Conservation (phyloP, 352 stramenopile species). For the Globisporangium alternatum region DNA sequence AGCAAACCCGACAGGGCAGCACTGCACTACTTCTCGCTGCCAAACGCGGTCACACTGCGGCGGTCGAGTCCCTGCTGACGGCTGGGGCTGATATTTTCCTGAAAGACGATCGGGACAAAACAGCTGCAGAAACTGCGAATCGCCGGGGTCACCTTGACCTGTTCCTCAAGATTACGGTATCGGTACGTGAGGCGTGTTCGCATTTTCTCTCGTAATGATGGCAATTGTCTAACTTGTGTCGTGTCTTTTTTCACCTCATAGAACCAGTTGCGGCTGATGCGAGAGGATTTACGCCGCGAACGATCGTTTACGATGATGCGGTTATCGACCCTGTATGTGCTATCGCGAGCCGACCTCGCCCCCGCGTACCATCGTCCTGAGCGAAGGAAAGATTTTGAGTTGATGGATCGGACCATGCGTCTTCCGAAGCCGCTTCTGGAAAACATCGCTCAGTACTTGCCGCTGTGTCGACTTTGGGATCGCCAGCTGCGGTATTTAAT, state of each 20-base stretch:
- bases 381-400: slow-evolving; percentile 39
- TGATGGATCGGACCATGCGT: slow-evolving; percentile 68
- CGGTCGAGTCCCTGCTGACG: slow-evolving; percentile 76
- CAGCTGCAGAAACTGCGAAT: slow-evolving; percentile 75
- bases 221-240: slow-evolving; percentile 2
- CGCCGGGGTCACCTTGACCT: slow-evolving; percentile 78
- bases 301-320: slow-evolving; percentile 72
- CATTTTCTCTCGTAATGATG: not conserved
- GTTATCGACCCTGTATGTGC: slow-evolving; percentile 67
- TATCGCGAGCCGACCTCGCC: slow-evolving; percentile 44
- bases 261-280: slow-evolving; percentile 83
- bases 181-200: slow-evolving; percentile 24
- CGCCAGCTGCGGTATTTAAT: slow-evolving; percentile 76
- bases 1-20: slow-evolving; percentile 83
- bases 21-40: slow-evolving; percentile 81
- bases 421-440: slow-evolving; percentile 78
- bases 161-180: slow-evolving; percentile 83
- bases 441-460: slow-evolving; percentile 75
- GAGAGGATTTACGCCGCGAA: slow-evolving; percentile 62
- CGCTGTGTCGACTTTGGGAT: slow-evolving; percentile 74
- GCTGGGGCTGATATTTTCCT: slow-evolving; percentile 84
- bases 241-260: slow-evolving; percentile 17
- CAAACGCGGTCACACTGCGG: slow-evolving; percentile 76
- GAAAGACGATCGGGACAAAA: slow-evolving; percentile 87
- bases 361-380: slow-evolving; percentile 40